Evolutionary conservation across 345 rosid species (phyloP).

Genomic region (Cardamine occulta): DNA sequence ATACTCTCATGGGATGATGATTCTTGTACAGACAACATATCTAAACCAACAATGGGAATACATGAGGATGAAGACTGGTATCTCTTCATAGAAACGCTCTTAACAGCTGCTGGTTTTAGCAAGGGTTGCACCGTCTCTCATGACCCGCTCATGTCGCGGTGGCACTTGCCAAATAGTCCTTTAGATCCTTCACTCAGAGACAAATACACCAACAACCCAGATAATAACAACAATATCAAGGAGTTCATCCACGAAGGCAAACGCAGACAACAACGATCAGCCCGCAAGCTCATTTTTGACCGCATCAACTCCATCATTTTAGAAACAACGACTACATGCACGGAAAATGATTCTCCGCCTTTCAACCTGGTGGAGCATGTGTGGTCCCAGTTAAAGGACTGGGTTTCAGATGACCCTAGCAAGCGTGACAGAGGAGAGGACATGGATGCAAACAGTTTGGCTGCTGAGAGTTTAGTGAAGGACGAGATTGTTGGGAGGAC

Average conservation of each 20-base stretch:
- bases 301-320: slow-evolving; percentile 57
- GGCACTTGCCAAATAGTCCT: slow-evolving; percentile 74
- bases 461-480: slow-evolving; percentile 68
- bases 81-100: slow-evolving; percentile 54
- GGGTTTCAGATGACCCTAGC: slow-evolving; percentile 51
- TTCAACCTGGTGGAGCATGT: slow-evolving; percentile 55
- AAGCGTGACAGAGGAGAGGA: slow-evolving; percentile 45
- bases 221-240: slow-evolving; percentile 43
- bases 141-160: slow-evolving; percentile 49
- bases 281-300: slow-evolving; percentile 71
- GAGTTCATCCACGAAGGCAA: slow-evolving; percentile 66
- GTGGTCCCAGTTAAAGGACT: slow-evolving; percentile 68
- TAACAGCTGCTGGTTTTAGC: slow-evolving; percentile 65
- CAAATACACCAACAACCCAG: slow-evolving; percentile 49
- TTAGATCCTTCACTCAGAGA: slow-evolving; percentile 75
- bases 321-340: slow-evolving; percentile 46
- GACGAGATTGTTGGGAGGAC: slow-evolving; percentile 78
- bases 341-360: slow-evolving; percentile 26
- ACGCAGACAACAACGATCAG: slow-evolving; percentile 72
- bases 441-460: slow-evolving; percentile 63
- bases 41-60: slow-evolving; percentile 44
- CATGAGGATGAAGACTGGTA: slow-evolving; percentile 69
- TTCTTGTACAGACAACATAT: slow-evolving; percentile 47
- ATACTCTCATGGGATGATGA: slow-evolving; percentile 62
- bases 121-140: slow-evolving; percentile 45